Evolutionary conservation across 2,329 filamentous ascomycete genomes (phyloP).

Genomic region (Colletotrichum sansevieriae): DNA sequence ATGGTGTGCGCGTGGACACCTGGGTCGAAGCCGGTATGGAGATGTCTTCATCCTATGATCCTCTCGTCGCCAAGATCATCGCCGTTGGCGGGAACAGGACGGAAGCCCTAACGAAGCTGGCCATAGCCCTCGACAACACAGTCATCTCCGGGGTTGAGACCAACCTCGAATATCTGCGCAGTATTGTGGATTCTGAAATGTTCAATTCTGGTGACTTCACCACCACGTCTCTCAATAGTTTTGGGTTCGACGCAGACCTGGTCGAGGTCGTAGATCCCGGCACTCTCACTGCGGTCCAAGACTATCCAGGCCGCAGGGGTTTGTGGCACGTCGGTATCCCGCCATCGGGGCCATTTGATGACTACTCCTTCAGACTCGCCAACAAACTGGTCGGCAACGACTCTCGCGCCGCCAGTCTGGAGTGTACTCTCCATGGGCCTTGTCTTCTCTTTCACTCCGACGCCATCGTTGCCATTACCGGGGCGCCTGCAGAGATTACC

Average conservation of each 20-base stretch:
- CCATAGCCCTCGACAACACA: conserved; percentile 67
- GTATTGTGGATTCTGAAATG: conserved; percentile 47
- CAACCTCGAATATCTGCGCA: conserved; percentile 51
- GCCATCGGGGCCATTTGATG: conserved; percentile 57
- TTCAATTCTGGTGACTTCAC: conserved; percentile 49
- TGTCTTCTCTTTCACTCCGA: conserved; percentile 51
- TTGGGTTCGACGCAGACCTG: conserved; percentile 46
- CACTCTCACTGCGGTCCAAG: conserved; percentile 54
- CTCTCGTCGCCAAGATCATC: conserved; percentile 82
- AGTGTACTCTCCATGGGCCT: conserved; percentile 52
- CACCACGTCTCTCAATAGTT: conserved; percentile 52
- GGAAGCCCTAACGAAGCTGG: conserved; percentile 74
- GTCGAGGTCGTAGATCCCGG: conserved; percentile 55
- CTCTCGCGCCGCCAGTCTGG: conserved; percentile 48
- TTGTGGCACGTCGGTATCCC: conserved; percentile 57
- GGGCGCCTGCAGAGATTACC: conserved; percentile 46
- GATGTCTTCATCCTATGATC: conserved; percentile 81
- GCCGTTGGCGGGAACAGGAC: conserved; percentile 70
- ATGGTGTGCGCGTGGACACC: conserved; percentile 73
- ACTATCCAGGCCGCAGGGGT: conserved; percentile 54
- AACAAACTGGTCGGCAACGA: conserved; percentile 53
- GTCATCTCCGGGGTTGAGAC: conserved; percentile 50
- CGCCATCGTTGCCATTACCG: conserved; percentile 50
- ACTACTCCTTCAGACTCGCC: conserved; percentile 51
- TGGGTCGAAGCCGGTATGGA: conserved; percentile 78